Evolutionary conservation across 2,329 filamentous ascomycete species (phyloP).

Genomic region (Hymenotorrendiella dingleyae): DNA sequence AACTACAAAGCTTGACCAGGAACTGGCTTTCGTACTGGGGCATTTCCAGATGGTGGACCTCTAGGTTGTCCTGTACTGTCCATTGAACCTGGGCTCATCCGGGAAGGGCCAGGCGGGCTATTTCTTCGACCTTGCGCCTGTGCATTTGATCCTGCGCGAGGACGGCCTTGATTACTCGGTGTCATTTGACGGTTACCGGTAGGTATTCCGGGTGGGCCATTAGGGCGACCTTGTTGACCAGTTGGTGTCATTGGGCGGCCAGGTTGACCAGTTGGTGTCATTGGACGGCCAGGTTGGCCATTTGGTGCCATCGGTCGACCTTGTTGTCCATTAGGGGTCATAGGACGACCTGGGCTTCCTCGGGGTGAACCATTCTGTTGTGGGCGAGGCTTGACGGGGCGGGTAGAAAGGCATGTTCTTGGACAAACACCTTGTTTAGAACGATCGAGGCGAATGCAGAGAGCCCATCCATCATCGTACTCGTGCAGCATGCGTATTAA

Average conservation of each 20-base stretch:
- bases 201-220: constrained; percentile 15
- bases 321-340: constrained; percentile 10
- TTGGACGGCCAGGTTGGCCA: constrained; percentile 13
- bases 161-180: constrained; percentile 6
- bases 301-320: constrained; percentile 17
- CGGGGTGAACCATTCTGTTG: constrained; percentile 24
- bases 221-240: constrained; percentile 12
- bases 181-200: constrained; percentile 10
- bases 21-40: constrained; percentile 27
- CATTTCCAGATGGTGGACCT: constrained; percentile 4
- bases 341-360: constrained; percentile 14
- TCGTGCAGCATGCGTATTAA: constrained; percentile 87
- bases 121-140: constrained; percentile 18
- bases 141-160: constrained; percentile 19
- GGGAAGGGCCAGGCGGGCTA: constrained; percentile 22
- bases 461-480: constrained; percentile 97
- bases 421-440: constrained; percentile 90
- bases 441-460: constrained; percentile 85
- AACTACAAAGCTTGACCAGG: constrained; percentile 29
- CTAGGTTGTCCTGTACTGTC: constrained; percentile 3
- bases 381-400: constrained; percentile 60
- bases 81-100: constrained; percentile 21
- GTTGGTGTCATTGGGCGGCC: constrained; percentile 19
- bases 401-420: constrained; percentile 85
- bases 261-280: constrained; percentile 13